Evolutionary conservation across 2,329 filamentous ascomycete genomes (phyloP).

Genomic region (Monilinia aucupariae): DNA sequence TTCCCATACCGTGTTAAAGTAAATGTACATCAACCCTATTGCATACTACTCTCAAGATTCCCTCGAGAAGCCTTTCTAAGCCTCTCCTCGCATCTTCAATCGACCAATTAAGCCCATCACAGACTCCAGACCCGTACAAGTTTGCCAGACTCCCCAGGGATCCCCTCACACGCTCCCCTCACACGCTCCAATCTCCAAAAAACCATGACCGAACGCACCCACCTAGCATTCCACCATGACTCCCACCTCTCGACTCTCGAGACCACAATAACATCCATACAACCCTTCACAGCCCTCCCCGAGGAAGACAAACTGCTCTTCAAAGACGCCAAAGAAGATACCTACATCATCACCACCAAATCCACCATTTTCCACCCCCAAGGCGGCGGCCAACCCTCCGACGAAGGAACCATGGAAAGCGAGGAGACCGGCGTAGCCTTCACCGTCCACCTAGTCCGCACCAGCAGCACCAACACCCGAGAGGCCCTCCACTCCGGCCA

Average conservation of each 20-base stretch:
- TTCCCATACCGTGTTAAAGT: background rate
- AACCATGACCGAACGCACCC: conserved; percentile 10
- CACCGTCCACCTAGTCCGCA: conserved; percentile 52
- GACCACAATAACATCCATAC: conserved; percentile 21
- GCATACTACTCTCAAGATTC: background rate
- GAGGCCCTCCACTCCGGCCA: conserved; percentile 62
- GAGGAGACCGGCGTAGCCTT: conserved; percentile 36
- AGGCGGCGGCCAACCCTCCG: conserved; percentile 68
- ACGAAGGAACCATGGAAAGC: conserved; percentile 52
- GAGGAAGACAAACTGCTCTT: conserved; percentile 42
- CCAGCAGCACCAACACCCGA: conserved; percentile 43
- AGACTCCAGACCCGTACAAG: too few relatives aligned
- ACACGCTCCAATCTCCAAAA: too few relatives aligned
- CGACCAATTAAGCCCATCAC: background rate
- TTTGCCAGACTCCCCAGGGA: too few relatives aligned
- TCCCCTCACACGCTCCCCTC: background rate
- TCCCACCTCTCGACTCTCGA: conserved; percentile 17
- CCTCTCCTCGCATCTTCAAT: background rate
- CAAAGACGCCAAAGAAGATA: conserved; percentile 48
- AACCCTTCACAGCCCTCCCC: conserved; percentile 22
- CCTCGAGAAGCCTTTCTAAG: background rate
- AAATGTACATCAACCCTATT: background rate
- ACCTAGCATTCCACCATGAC: conserved; percentile 22
- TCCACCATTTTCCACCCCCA: conserved; percentile 72
- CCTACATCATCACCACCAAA: conserved; percentile 55